Percentiles rank a stretch among this genome's conserved stretches.
These are phyloP conservation scores for Nothophaeocryptopus gaeumannii DNA, from an alignment of 2,329 filamentous ascomycete genomes.

Conservation along the genomic window DNA sequence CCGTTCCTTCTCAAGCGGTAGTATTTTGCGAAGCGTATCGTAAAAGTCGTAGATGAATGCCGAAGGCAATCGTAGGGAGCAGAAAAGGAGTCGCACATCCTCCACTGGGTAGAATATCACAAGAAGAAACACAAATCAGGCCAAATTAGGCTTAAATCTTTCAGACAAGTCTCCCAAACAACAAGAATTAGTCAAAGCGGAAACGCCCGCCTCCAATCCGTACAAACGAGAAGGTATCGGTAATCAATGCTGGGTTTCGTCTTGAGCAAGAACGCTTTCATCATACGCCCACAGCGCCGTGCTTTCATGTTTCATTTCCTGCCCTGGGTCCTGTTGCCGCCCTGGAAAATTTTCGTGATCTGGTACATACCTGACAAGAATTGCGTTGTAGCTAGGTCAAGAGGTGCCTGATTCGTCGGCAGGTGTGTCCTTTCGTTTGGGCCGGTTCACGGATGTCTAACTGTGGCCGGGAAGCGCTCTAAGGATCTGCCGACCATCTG, in stretches of 20 bases:
- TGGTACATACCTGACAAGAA: constrained; percentile 3
- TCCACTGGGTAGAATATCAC: constrained; percentile 4
- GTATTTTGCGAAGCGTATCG: constrained; percentile 12
- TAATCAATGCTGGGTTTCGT: constrained; percentile 2
- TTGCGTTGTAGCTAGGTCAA: too few species aligned
- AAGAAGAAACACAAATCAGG: constrained; percentile 3
- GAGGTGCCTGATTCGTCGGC: too few species aligned
- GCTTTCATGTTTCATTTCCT: constrained; percentile 15
- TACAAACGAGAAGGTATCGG: constrained; percentile 10
- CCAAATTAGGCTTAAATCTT: constrained; percentile 20
- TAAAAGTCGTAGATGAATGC: constrained; percentile 23
- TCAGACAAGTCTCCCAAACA: constrained; percentile 4
- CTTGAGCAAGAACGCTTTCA: constrained; percentile 15
- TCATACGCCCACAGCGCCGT: constrained; percentile 23
- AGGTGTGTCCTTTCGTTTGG: too few species aligned
- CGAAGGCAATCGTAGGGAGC: constrained; percentile 8
- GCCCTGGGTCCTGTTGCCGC: constrained; percentile 3
- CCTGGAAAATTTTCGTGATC: constrained; percentile 1
- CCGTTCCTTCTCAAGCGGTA: constrained; percentile 4
- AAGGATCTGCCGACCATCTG: constrained; percentile 40
- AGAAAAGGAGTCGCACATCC: neutral
- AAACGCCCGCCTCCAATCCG: neutral
- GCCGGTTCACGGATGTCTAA: neutral
- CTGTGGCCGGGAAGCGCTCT: constrained; percentile 26
- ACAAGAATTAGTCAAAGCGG: too few species aligned